These are phyloP conservation scores for Ascochyta koolunga DNA, from an alignment of 2,329 filamentous ascomycete genomes.

Conservation along the genomic window DNA sequence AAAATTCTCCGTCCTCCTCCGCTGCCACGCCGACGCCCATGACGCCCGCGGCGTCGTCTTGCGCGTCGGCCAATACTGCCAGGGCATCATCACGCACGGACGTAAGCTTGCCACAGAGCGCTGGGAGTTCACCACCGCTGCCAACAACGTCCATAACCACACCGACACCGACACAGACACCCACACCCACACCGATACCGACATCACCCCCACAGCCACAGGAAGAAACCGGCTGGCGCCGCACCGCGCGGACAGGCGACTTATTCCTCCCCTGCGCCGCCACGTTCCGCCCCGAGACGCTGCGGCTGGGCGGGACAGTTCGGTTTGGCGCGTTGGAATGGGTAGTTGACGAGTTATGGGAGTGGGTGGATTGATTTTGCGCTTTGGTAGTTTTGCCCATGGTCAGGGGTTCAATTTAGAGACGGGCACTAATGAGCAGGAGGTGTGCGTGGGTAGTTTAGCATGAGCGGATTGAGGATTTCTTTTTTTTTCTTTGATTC, in stretches of 20 bases:
- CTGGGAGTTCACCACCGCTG: slow-evolving; percentile 59
- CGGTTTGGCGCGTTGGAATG: slow-evolving; percentile 44
- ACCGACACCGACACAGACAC: neutral
- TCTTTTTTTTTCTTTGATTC: too few relatives aligned
- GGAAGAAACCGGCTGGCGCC: slow-evolving; percentile 42
- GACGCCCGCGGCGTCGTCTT: slow-evolving; percentile 59
- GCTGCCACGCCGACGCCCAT: slow-evolving; percentile 43
- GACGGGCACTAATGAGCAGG: too few relatives aligned
- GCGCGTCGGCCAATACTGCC: slow-evolving; percentile 60
- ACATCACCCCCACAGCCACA: neutral
- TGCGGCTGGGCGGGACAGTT: slow-evolving; percentile 40
- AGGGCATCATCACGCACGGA: slow-evolving; percentile 61
- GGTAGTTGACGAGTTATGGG: slow-evolving; percentile 47
- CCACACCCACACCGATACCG: neutral
- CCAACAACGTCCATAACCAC: too few relatives aligned
- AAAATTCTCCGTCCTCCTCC: slow-evolving; percentile 48
- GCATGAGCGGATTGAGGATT: too few relatives aligned
- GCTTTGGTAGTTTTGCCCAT: too few relatives aligned
- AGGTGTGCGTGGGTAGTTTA: too few relatives aligned
- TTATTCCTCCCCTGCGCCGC: slow-evolving; percentile 50
- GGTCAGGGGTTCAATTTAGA: too few relatives aligned
- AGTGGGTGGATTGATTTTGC: slow-evolving; percentile 19
- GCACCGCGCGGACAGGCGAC: slow-evolving; percentile 47
- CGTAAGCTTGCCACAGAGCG: slow-evolving; percentile 58
- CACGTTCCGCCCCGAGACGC: slow-evolving; percentile 38